Evolutionary conservation across 1,284 basidiomycete genomes (phyloP).

Genomic region (Apiotrichum sp.): DNA sequence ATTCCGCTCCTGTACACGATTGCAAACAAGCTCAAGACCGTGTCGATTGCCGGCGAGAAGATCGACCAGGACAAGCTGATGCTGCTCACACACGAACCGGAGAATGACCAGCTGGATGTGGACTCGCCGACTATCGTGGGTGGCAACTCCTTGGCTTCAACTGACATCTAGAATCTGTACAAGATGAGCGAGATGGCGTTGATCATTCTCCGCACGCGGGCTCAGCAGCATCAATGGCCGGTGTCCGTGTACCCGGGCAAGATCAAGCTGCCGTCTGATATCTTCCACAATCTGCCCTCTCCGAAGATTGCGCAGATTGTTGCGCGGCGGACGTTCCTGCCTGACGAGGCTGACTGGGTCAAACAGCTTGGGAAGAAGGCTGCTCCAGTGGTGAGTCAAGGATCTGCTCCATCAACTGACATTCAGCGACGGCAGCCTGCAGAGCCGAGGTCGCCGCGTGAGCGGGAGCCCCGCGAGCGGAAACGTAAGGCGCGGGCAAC

Average conservation of each 20-base stretch:
- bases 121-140: slow-evolving; percentile 11
- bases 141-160: background rate
- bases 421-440: background rate
- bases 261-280: slow-evolving; percentile 72
- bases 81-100: background rate
- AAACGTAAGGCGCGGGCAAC: background rate
- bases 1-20: slow-evolving; percentile 76
- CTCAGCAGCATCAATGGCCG: slow-evolving; percentile 65
- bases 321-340: slow-evolving; percentile 12
- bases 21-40: slow-evolving; percentile 75
- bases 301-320: slow-evolving; percentile 22
- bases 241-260: slow-evolving; percentile 74
- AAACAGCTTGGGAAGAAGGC: slow-evolving; percentile 18
- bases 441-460: background rate
- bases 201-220: slow-evolving; percentile 68
- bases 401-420: background rate
- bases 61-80: background rate
- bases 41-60: slow-evolving; percentile 51
- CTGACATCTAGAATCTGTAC: slow-evolving; percentile 66
- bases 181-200: slow-evolving; percentile 83
- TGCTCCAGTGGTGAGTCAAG: background rate
- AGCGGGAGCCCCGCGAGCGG: background rate
- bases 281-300: slow-evolving; percentile 53
- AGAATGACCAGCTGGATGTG: background rate
- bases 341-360: slow-evolving; percentile 18